phyloP scores from a whole-genome alignment of 352 stramenopile genomes.

The Globisporangium barbulae region DNA sequence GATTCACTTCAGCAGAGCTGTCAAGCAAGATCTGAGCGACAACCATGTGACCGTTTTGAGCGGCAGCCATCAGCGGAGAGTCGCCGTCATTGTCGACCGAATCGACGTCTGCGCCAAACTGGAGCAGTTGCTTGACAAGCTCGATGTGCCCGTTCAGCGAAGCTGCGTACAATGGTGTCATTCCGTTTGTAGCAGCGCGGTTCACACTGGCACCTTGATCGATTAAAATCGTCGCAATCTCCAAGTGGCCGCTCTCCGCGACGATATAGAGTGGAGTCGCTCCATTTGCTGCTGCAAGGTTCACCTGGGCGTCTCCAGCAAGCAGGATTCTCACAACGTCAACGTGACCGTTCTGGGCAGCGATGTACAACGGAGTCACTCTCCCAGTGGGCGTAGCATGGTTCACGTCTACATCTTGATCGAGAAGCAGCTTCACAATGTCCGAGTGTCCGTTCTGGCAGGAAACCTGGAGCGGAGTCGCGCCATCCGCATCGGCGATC shows the following conservation, averaged over 20 bases:
- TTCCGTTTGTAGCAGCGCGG: conserved; percentile 1
- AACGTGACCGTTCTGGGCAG: conserved; percentile 2
- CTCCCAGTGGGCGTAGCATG: background rate
- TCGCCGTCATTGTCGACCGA: conserved; percentile 2
- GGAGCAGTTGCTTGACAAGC: background rate
- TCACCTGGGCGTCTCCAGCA: background rate
- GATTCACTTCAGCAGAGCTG: background rate
- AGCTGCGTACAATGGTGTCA: conserved; percentile 9
- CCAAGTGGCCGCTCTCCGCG: background rate
- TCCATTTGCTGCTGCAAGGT: background rate
- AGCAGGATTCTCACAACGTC: conserved; percentile 4
- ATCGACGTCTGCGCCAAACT: background rate
- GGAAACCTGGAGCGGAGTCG: conserved; percentile 10
- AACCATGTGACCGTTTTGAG: background rate
- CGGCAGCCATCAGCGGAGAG: conserved; percentile 9
- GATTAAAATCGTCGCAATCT: background rate
- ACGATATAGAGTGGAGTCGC: conserved; percentile 5
- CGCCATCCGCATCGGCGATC: background rate
- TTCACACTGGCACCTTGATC: background rate
- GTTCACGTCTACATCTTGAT: background rate
- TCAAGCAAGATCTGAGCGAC: conserved; percentile 7
- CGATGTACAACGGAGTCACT: conserved; percentile 8
- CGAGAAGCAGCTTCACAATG: conserved; percentile 1
- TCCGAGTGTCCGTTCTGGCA: conserved; percentile 8
- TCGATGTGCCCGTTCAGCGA: conserved; percentile 5